A percentile compares a stretch with the other conserved stretches of the same genome.
Evolutionary conservation across 169 alveolate species (phyloP).

Genomic region (Blepharisma undulans): DNA sequence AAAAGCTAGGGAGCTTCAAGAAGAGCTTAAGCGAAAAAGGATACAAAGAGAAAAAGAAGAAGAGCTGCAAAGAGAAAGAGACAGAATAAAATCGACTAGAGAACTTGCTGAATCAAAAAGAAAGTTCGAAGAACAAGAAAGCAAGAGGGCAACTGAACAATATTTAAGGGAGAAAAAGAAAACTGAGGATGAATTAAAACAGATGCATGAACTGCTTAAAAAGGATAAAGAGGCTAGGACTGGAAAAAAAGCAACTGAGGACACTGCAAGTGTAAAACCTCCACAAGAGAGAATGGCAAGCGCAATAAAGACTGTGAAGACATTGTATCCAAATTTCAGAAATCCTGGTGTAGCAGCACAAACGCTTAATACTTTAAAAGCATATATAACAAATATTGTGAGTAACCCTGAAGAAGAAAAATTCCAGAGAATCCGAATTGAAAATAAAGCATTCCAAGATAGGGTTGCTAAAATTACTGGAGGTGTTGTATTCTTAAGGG

Average conservation of each 20-base stretch:
- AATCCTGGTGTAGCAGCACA: conserved; percentile 68
- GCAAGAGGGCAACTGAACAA: conserved; percentile 45
- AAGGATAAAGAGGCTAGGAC: conserved; percentile 46
- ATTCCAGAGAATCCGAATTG: neutral
- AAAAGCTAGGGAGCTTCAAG: conserved; percentile 54
- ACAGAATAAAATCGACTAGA: conserved; percentile 42
- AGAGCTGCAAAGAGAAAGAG: conserved; percentile 48
- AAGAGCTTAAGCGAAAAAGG: conserved; percentile 42
- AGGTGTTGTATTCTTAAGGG: neutral
- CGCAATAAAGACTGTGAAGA: conserved; percentile 51
- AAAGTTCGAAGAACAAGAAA: conserved; percentile 57
- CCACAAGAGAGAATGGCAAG: conserved; percentile 49
- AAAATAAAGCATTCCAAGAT: conserved; percentile 35
- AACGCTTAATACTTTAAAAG: conserved; percentile 46
- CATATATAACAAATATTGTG: conserved; percentile 21
- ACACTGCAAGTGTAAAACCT: conserved; percentile 28
- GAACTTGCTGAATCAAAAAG: conserved; percentile 54
- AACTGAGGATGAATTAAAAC: conserved; percentile 23
- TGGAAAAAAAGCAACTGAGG: conserved; percentile 49
- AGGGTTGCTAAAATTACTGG: conserved; percentile 34
- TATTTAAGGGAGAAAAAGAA: conserved; percentile 56
- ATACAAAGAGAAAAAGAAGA: conserved; percentile 45
- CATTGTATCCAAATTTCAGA: conserved; percentile 63
- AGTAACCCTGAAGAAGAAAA: conserved; percentile 26
- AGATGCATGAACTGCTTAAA: conserved; percentile 37